A percentile compares a stretch with the other conserved stretches of the same genome.
These are phyloP conservation scores for Cladosporium austrohemisphaericum DNA, from an alignment of 2,329 filamentous ascomycete genomes.

Conservation along the genomic window DNA sequence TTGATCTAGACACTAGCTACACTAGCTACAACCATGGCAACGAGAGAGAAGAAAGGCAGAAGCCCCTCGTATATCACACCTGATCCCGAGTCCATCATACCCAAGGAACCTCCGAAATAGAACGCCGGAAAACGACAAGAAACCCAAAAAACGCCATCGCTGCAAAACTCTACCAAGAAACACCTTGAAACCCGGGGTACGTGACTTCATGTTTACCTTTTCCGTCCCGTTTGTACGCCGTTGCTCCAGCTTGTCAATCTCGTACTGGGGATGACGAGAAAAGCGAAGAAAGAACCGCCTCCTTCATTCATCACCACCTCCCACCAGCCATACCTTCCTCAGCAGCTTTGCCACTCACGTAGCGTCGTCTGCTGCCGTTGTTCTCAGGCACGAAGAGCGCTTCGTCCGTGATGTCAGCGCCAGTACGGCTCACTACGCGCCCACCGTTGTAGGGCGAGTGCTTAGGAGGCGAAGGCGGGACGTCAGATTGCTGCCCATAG, in stretches of 20 bases:
- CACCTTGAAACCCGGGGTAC: not conserved
- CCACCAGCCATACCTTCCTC: conserved; percentile 61
- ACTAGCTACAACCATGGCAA: not conserved
- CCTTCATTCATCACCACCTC: conserved; percentile 9
- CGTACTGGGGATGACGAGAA: too few relatives aligned
- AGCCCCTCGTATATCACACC: not conserved
- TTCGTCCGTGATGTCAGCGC: conserved; percentile 44
- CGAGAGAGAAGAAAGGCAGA: not conserved
- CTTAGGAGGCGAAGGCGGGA: conserved; percentile 19
- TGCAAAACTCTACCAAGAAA: not conserved
- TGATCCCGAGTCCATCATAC: not conserved
- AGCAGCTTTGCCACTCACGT: conserved; percentile 69
- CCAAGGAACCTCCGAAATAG: too few relatives aligned
- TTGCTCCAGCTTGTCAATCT: not conserved
- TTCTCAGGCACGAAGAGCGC: conserved; percentile 28
- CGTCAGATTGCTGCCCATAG: conserved; percentile 19
- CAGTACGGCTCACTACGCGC: conserved; percentile 45
- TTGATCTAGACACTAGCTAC: not conserved
- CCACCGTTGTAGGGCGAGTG: conserved; percentile 22
- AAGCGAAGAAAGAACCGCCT: not conserved
- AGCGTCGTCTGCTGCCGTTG: conserved; percentile 45
- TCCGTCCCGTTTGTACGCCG: not conserved
- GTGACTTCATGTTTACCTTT: not conserved
- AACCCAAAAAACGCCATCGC: not conserved
- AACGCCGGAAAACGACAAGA: too few relatives aligned